Base-by-base conservation (phyloP, 108 stramenopile genomes). In the Nitzschia sp. region DNA sequence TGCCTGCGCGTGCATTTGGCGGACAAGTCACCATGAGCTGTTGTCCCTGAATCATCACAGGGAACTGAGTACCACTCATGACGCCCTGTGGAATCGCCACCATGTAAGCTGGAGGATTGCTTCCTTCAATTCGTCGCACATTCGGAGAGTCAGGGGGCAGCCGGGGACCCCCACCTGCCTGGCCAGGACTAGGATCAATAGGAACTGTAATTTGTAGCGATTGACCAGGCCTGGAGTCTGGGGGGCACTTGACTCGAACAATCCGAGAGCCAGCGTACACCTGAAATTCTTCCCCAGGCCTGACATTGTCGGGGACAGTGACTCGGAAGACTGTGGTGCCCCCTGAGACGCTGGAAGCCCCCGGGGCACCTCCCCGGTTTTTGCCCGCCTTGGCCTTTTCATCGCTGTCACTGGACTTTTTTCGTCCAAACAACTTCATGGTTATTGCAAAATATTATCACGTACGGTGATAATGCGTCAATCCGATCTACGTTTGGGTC, bases 1-100 rank as follows among this genome's bases (percentile, higher is more conserved):
- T 82, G 0, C 92, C 92, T 30, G 91, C 84, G 19, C 85, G 70
- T 3, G 92, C 96, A 72, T 88, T 90, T 9, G 59, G 74, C 8
- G 96, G 96, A 79, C 93, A 94, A 1, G 94, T 95, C 0, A 97
- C 93, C 87, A 90, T 91, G 47, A 97, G 64, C 53, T 89, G 77
- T 60, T 95, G 92, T 34, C 93, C 93, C 19, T 75, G 66, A 42
- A 94, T 85, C 9, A 80, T 89, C 15, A 95, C 91, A 9, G 86
- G 83, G 63, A 97, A 97, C 59, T 90, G 87, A 45, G 81, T 55
- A 29, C 91, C 89, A 18, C 77, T 77, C 1, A 80, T 65, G 11
- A 85, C 77, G 3, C 84, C 86, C 23, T 78, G 72, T 2, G 92
- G 92, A 61, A 95, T 90, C 2, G 68, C 70, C 0, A 93, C 89